Base-by-base conservation (phyloP, 805 yeast genomes). In the Metschnikowia orientalis region DNA sequence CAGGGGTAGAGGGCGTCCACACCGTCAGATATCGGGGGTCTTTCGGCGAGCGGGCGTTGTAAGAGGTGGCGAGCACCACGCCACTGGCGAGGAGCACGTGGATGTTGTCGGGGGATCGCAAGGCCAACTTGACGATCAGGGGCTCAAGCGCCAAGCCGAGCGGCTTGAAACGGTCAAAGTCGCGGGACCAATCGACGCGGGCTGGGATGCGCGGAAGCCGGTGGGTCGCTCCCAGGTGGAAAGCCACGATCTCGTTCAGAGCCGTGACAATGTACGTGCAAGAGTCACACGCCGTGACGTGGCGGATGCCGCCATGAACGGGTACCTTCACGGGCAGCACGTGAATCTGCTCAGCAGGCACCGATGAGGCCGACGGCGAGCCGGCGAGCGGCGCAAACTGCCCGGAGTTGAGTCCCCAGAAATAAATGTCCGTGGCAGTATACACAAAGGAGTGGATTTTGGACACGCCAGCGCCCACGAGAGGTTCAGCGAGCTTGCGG, bases 331-430 rank as follows among this genome's bases (percentile, higher is more conserved):
- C 8, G 16, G 32, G 32, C 9, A 20, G 15, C 26, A 22, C 21
- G 21, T 29, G 32, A 8, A 25, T 26, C 12, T 21, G 19, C 11
- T 21, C 26, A 9, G 22, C 21, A 20, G 15, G 20, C 32, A 21
- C 32, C 12, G 10, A 19, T 3, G 21, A 8, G 5, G 12, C 25
- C 11, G 20, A 14, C 10, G 32, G 16, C 10, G 22, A 5, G 9
- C 32, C 32, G 21, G 22, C 22, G 5, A 34, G 22, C 13, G 18
- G n/a, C 2, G 48, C 35, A 79, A 86, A 75, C 53, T 86, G 95
- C 0, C 95, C 95, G 21, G 76, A 59, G 50, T 86, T 83, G 22
- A 80, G 57, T 2, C 95, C 95, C 95, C 95, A 86, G 23, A 75
- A 55, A 39, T 60, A 73, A 1, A 81, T 42, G 7, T 71, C 73